Percentiles rank a stretch among this genome's conserved stretches.
phyloP scores from a whole-genome alignment of 352 stramenopile genomes.

The Stramenopiles sp. region DNA sequence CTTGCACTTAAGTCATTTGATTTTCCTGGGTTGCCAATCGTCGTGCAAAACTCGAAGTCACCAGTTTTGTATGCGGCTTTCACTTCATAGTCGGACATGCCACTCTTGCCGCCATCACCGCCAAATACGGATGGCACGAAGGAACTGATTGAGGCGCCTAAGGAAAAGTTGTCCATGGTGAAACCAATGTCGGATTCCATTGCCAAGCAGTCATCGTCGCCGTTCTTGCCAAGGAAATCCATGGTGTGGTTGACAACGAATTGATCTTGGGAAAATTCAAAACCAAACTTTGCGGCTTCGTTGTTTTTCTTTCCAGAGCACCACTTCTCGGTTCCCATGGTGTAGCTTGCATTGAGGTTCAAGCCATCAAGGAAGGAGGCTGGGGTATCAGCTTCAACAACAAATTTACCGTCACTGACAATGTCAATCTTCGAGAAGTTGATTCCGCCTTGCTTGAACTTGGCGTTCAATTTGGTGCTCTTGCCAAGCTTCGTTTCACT shows the following conservation, averaged over 20 bases:
- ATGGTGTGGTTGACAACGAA: neutral
- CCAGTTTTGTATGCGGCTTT: neutral
- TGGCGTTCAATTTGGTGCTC: neutral
- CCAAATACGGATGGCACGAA: neutral
- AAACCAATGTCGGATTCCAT: neutral
- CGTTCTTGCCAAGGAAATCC: slow-evolving; percentile 11
- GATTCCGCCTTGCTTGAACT: neutral
- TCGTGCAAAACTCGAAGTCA: neutral
- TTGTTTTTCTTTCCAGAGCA: neutral
- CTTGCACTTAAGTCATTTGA: neutral
- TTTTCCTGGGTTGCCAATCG: slow-evolving; percentile 2
- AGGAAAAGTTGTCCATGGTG: slow-evolving; percentile 12
- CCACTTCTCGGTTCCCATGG: slow-evolving; percentile 10
- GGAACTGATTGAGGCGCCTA: neutral
- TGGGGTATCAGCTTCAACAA: neutral
- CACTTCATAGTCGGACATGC: neutral
- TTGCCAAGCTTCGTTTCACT: neutral
- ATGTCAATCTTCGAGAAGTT: slow-evolving; percentile 11
- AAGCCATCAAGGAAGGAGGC: neutral
- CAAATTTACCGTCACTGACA: neutral
- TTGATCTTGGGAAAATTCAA: slow-evolving; percentile 6
- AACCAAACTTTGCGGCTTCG: neutral
- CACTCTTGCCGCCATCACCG: neutral
- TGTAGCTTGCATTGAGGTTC: neutral
- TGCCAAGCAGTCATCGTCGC: neutral